These are phyloP conservation scores for Pelargonium cotyledonis DNA, from an alignment of 441 rosid genomes.

Conservation along the genomic window DNA sequence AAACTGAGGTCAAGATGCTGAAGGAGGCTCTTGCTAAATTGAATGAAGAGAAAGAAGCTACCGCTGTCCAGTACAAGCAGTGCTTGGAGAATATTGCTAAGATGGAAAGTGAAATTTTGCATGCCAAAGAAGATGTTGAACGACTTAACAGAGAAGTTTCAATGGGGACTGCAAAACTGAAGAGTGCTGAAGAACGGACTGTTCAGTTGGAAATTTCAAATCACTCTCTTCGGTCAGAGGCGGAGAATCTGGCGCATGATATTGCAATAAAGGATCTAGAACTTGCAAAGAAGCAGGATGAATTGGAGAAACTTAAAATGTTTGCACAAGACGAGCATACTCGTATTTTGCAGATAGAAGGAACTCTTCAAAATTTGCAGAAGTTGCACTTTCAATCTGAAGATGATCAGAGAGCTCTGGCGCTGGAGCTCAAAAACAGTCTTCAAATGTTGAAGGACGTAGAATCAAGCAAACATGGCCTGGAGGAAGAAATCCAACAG, in stretches of 20 bases:
- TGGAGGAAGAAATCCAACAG: conserved; percentile 40
- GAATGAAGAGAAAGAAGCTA: conserved; percentile 47
- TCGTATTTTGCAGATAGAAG: conserved; percentile 52
- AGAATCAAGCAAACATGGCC: conserved; percentile 44
- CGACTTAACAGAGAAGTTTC: conserved; percentile 56
- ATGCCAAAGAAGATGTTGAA: conserved; percentile 50
- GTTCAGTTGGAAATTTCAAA: conserved; percentile 52
- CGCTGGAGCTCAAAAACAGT: conserved; percentile 43
- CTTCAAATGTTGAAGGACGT: conserved; percentile 61
- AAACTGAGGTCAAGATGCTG: conserved; percentile 44
- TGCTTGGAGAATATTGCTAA: conserved; percentile 54
- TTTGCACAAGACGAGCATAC: conserved; percentile 52
- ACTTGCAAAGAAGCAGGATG: conserved; percentile 53
- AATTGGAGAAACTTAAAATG: conserved; percentile 58
- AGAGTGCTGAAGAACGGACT: conserved; percentile 53
- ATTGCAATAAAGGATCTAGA: conserved; percentile 68
- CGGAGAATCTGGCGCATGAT: conserved; percentile 47
- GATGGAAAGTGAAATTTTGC: conserved; percentile 58
- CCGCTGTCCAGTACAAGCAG: conserved; percentile 36
- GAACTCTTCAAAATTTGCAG: conserved; percentile 52
- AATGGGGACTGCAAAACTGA: conserved; percentile 51
- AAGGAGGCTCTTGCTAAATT: conserved; percentile 40
- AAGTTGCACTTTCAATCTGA: conserved; percentile 65
- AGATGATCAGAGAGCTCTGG: conserved; percentile 50
- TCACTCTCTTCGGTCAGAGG: conserved; percentile 56